A percentile compares a stretch with the other conserved stretches of the same genome.
These are phyloP conservation scores for Talaromyces sp. DNA, from an alignment of 2,329 filamentous ascomycete genomes.

Conservation along the genomic window DNA sequence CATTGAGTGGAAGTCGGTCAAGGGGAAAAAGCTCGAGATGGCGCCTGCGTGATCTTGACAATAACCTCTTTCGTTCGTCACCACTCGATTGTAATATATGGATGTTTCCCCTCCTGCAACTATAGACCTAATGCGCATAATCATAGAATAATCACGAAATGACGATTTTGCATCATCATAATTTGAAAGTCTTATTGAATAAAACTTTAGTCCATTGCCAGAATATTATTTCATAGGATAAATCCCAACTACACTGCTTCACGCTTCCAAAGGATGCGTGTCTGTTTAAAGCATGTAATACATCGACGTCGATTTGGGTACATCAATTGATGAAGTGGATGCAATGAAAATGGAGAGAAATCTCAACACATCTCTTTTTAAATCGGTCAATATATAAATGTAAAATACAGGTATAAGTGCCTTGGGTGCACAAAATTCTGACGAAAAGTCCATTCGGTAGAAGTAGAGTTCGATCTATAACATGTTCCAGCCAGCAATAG, in stretches of 20 bases:
- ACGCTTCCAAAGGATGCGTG: too few relatives aligned
- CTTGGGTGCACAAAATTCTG: neutral
- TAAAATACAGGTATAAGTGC: neutral
- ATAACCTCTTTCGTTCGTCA: neutral
- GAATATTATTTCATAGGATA: neutral
- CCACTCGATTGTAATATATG: neutral
- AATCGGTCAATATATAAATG: neutral
- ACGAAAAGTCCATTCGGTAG: neutral
- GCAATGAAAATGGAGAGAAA: neutral
- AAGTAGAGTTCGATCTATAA: neutral
- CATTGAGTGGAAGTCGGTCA: conserved; percentile 30
- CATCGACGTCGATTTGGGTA: too few relatives aligned
- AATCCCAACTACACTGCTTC: too few relatives aligned
- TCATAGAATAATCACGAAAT: neutral
- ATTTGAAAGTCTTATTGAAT: neutral
- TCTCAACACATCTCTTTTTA: neutral
- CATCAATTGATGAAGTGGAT: too few relatives aligned
- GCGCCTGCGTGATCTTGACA: conserved; percentile 6
- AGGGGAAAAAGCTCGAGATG: conserved; percentile 26
- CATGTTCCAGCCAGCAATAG: neutral
- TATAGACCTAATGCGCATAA: neutral
- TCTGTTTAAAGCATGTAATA: too few relatives aligned
- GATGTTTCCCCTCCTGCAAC: neutral
- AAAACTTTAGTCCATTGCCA: neutral
- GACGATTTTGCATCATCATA: neutral